Conservation (phyloP, 1,139 yeast genomes). For the Saccharomycopsis hybrid region DNA sequence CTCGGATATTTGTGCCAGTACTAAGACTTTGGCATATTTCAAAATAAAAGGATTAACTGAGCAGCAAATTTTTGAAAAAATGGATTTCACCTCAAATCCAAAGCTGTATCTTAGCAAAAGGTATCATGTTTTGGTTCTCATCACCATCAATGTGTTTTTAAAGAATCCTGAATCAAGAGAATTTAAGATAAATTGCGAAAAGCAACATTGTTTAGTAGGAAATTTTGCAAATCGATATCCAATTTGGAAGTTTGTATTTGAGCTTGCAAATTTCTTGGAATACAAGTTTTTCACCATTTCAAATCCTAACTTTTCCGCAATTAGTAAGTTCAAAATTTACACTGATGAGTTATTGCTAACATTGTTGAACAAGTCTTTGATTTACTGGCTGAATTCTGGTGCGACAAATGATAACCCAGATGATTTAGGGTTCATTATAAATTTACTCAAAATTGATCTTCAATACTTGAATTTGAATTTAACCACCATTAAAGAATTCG, state of each 20-base stretch:
- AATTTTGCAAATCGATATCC: conserved; percentile 11
- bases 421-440: conserved; percentile 14
- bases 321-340: conserved; percentile 5
- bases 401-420: conserved; percentile 9
- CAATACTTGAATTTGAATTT: conserved; percentile 13
- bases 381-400: conserved; percentile 15
- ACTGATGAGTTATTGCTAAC: conserved; percentile 9
- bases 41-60: conserved; percentile 9
- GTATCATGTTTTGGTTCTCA: not conserved
- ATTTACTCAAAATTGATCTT: conserved; percentile 17
- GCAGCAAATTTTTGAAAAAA: conserved; percentile 9
- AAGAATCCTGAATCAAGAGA: conserved; percentile 2
- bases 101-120: conserved; percentile 1
- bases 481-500: not conserved
- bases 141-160: conserved; percentile 4
- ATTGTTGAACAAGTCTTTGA: conserved; percentile 9
- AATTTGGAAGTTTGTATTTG: conserved; percentile 11
- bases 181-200: conserved; percentile 4
- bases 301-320: conserved; percentile 12
- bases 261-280: conserved; percentile 9
- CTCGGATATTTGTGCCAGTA: conserved; percentile 5
- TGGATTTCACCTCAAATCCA: conserved; percentile 16
- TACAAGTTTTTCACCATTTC: conserved; percentile 8
- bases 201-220: conserved; percentile 12
- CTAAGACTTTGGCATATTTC: conserved; percentile 5